phyloP scores from a whole-genome alignment of 2,329 filamentous ascomycete genomes.

The Tolypocladium guangdongense region DNA sequence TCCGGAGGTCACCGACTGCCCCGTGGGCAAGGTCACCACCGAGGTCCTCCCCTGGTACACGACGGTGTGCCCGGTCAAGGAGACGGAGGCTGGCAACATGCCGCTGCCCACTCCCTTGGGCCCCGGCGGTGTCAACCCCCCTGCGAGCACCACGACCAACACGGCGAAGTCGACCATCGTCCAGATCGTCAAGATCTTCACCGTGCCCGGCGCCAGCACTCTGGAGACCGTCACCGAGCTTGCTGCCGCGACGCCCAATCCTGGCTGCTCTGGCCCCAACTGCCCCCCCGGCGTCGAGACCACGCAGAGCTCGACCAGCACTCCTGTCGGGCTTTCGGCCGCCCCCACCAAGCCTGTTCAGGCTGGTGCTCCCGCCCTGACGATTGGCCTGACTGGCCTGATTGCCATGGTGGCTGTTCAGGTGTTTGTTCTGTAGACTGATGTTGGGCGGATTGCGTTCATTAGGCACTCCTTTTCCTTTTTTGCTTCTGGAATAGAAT shows the following conservation, averaged over 20 bases:
- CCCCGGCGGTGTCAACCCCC: background rate
- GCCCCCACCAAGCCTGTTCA: constrained; percentile 27
- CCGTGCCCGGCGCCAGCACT: constrained; percentile 2
- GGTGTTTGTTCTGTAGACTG: constrained; percentile 14
- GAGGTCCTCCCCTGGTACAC: constrained; percentile 21
- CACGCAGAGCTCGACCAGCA: constrained; percentile 6
- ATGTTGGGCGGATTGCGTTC: background rate
- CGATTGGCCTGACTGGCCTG: constrained; percentile 14
- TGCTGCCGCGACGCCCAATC: constrained; percentile 6
- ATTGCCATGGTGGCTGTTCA: constrained; percentile 15
- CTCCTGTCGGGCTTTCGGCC: constrained; percentile 4
- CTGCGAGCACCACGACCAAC: constrained; percentile 1
- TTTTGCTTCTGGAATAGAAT: background rate
- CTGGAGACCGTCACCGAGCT: constrained; percentile 10
- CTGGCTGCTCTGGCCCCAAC: constrained; percentile 12
- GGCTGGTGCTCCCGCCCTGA: constrained; percentile 31
- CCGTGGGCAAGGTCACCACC: constrained; percentile 20
- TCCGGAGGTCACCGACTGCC: constrained; percentile 39
- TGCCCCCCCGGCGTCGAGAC: constrained; percentile 11
- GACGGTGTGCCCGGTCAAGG: constrained; percentile 24
- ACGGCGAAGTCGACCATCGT: constrained; percentile 20
- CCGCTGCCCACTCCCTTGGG: constrained; percentile 5
- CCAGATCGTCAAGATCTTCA: constrained; percentile 18
- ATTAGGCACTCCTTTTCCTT: background rate
- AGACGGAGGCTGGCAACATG: constrained; percentile 7